A percentile compares a stretch with the other conserved stretches of the same genome.
phyloP scores from a whole-genome alignment of 2,329 filamentous ascomycete genomes.

The Cordyceps fumosorosea region DNA sequence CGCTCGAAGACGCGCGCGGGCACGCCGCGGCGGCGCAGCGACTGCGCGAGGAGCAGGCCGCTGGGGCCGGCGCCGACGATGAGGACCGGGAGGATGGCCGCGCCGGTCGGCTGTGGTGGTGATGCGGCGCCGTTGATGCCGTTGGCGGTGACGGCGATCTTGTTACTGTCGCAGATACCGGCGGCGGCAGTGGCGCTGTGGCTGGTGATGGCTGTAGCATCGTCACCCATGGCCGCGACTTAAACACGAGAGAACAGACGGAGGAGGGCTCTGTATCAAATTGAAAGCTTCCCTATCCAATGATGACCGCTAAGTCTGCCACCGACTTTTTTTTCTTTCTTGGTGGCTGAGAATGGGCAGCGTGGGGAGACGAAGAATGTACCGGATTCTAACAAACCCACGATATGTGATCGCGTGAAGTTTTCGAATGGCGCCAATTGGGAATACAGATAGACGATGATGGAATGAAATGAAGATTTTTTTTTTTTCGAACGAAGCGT shows the following conservation, averaged over 20 bases:
- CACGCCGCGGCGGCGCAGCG: conserved; percentile 26
- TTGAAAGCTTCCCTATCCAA: too few relatives aligned
- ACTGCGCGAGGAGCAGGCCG: conserved; percentile 31
- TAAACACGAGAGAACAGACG: neutral
- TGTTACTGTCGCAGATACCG: neutral
- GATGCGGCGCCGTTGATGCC: neutral
- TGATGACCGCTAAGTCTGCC: too few relatives aligned
- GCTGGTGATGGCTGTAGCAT: neutral
- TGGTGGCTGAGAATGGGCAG: too few relatives aligned
- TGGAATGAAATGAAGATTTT: neutral
- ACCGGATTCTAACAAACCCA: too few relatives aligned
- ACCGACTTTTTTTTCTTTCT: too few relatives aligned
- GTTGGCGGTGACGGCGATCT: neutral
- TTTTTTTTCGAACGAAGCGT: neutral
- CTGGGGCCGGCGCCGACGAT: conserved; percentile 33
- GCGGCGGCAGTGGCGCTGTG: neutral
- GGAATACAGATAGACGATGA: neutral
- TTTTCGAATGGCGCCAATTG: neutral
- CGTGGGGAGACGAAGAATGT: too few relatives aligned
- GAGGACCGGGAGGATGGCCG: conserved; percentile 20
- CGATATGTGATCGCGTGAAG: too few relatives aligned
- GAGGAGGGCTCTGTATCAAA: too few relatives aligned
- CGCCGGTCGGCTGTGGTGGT: neutral
- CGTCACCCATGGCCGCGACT: neutral
- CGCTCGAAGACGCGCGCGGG: conserved; percentile 47